Evolutionary conservation across 2,329 filamentous ascomycete genomes (phyloP).

Genomic region (Alternaria consortialis): DNA sequence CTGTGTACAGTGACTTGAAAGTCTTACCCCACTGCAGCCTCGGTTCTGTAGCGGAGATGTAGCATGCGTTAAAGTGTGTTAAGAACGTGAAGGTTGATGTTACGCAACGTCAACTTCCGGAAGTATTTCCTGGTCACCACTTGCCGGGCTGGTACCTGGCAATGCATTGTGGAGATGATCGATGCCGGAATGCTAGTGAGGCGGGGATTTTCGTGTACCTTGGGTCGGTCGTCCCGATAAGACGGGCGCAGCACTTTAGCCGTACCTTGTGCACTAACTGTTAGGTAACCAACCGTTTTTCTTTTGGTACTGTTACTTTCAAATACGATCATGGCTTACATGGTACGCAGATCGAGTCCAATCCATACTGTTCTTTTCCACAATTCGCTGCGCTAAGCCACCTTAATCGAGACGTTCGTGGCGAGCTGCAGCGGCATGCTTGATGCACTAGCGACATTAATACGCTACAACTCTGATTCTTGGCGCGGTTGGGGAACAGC

Average conservation of each 20-base stretch:
- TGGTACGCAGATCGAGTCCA: background rate
- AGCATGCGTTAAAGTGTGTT: background rate
- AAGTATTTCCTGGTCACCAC: background rate
- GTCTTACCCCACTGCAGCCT: background rate
- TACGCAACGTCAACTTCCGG: constrained; percentile 3
- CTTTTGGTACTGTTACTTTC: background rate
- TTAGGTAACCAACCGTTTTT: background rate
- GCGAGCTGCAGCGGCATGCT: background rate
- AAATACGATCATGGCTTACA: background rate
- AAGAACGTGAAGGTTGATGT: background rate
- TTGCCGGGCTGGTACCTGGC: background rate
- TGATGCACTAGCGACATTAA: background rate
- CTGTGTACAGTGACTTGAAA: background rate
- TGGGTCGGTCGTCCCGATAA: background rate
- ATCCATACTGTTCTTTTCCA: background rate
- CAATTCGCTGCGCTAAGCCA: background rate
- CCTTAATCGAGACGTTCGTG: background rate
- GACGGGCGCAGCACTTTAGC: background rate
- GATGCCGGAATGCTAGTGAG: background rate
- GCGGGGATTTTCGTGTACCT: background rate
- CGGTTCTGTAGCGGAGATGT: background rate
- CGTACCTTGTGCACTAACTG: background rate
- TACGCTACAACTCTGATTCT: background rate
- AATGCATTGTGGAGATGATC: background rate
- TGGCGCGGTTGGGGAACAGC: background rate